These are phyloP conservation scores for rapeseed (Brassica napus) DNA, from an alignment of 345 rosid species.

Conservation along the genomic window DNA sequence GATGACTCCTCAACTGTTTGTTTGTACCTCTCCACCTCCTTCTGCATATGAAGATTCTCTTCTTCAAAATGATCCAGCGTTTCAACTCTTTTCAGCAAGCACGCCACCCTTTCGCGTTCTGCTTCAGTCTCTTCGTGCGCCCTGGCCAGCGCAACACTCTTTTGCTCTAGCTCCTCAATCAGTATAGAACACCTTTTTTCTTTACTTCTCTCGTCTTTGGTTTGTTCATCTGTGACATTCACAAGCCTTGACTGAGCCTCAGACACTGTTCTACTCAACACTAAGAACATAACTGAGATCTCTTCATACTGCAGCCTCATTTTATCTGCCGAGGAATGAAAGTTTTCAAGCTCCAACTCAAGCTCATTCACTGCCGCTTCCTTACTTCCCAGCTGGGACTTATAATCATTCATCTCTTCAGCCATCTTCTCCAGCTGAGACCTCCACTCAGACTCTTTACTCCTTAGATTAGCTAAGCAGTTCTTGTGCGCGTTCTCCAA, in stretches of 20 bases:
- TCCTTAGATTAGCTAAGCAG: conserved; percentile 57
- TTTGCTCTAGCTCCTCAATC: conserved; percentile 62
- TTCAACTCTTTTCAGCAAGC: conserved; percentile 45
- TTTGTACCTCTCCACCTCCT: conserved; percentile 49
- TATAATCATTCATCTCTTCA: conserved; percentile 45
- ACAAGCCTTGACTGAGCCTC: conserved; percentile 57
- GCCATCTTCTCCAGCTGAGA: conserved; percentile 53
- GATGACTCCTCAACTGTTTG: conserved; percentile 51
- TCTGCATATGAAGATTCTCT: conserved; percentile 46
- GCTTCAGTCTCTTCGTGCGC: conserved; percentile 45
- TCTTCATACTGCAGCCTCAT: conserved; percentile 69
- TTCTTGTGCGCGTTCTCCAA: conserved; percentile 65
- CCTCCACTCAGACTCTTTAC: conserved; percentile 80
- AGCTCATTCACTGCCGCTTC: conserved; percentile 47
- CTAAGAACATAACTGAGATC: conserved; percentile 57
- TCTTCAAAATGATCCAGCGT: conserved; percentile 45
- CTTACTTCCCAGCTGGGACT: conserved; percentile 50
- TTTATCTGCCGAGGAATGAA: conserved; percentile 45
- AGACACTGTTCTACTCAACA: conserved; percentile 55
- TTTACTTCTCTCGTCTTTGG: conserved; percentile 45
- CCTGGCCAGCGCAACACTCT: conserved; percentile 49
- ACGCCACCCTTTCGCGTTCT: conserved; percentile 48
- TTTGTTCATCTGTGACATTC: conserved; percentile 41
- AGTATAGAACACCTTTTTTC: conserved; percentile 44
- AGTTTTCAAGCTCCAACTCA: conserved; percentile 54